phyloP scores from a whole-genome alignment of 2,329 filamentous ascomycete species.

The Botrytis hyacinthi region DNA sequence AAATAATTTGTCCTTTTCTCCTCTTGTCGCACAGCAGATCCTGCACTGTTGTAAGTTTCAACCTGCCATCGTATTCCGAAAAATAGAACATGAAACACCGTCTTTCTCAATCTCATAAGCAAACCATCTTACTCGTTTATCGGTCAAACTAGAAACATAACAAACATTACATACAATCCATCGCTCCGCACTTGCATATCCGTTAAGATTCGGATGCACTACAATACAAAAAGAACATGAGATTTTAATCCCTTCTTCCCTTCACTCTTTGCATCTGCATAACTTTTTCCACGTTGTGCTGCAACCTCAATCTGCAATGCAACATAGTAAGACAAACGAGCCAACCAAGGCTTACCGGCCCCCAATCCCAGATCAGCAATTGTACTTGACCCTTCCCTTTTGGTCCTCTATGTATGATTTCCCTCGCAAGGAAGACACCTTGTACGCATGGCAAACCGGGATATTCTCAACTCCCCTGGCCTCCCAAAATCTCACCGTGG shows the following conservation, averaged over 20 bases:
- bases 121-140: conserved; percentile 10
- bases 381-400: neutral
- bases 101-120: neutral
- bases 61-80: neutral
- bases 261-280: conserved; percentile 8
- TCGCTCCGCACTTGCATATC: conserved; percentile 11
- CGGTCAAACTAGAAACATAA: neutral
- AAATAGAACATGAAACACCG: conserved; percentile 8
- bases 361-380: conserved; percentile 14
- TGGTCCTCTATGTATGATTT: neutral
- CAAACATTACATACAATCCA: conserved; percentile 1
- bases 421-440: conserved; percentile 3
- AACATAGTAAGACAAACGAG: neutral
- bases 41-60: neutral
- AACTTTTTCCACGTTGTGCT: conserved; percentile 17
- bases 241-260: neutral
- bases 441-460: conserved; percentile 20
- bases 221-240: neutral
- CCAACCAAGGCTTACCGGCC: conserved; percentile 11
- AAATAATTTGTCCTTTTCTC: neutral
- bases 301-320: conserved; percentile 14
- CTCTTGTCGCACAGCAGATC: neutral
- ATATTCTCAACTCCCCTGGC: neutral
- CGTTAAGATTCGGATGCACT: neutral
- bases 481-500: conserved; percentile 18